Evolutionary conservation across 1,284 basidiomycete species (phyloP).

Genomic region (Xanthoconium separans): DNA sequence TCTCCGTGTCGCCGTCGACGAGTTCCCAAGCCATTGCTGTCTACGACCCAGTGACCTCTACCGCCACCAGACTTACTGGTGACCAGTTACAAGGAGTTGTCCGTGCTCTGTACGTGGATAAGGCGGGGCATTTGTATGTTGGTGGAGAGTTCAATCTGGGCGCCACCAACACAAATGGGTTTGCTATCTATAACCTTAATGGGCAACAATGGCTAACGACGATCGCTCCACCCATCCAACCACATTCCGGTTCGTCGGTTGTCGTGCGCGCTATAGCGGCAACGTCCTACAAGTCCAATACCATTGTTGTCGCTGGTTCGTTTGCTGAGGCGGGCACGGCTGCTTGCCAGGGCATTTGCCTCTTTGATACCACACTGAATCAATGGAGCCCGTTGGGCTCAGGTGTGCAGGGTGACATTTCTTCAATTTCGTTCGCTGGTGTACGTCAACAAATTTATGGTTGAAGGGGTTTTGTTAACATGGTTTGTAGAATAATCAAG

Average conservation of each 20-base stretch:
- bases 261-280: conserved; percentile 75
- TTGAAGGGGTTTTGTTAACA: not conserved
- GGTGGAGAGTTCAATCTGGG: conserved; percentile 77
- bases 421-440: conserved; percentile 78
- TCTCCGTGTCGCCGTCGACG: conserved; percentile 44
- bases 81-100: conserved; percentile 71
- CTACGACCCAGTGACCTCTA: conserved; percentile 59
- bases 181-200: conserved; percentile 77
- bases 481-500: conserved; percentile 52
- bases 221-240: conserved; percentile 58
- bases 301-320: conserved; percentile 81
- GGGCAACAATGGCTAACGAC: conserved; percentile 58
- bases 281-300: conserved; percentile 59
- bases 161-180: conserved; percentile 55
- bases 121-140: conserved; percentile 64
- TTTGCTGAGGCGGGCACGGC: conserved; percentile 81
- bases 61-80: conserved; percentile 59
- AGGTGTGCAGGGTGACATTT: conserved; percentile 82
- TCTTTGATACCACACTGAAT: conserved; percentile 63
- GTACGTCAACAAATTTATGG: conserved; percentile 44
- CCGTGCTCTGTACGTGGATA: conserved; percentile 64
- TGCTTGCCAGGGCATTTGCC: conserved; percentile 79
- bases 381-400: conserved; percentile 84
- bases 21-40: conserved; percentile 66
- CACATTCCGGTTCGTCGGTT: conserved; percentile 53